phyloP scores from a whole-genome alignment of 2,329 filamentous ascomycete genomes.

The Stagonosporopsis chrysanthemi region DNA sequence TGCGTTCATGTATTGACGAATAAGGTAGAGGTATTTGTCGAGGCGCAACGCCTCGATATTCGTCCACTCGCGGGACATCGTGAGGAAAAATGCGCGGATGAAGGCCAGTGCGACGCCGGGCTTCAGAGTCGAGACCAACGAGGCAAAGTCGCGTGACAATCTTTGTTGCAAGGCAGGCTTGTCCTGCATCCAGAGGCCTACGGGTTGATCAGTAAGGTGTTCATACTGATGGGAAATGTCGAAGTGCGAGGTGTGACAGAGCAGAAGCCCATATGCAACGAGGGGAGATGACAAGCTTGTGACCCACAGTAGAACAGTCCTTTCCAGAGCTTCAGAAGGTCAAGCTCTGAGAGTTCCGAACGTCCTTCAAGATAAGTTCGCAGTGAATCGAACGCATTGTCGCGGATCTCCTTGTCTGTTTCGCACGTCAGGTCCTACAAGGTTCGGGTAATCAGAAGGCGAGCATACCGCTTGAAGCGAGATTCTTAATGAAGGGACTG shows the following conservation, averaged over 20 bases:
- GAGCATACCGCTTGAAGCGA: constrained; percentile 77
- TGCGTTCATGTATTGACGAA: constrained; percentile 79
- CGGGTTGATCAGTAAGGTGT: constrained; percentile 13
- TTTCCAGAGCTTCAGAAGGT: constrained; percentile 91
- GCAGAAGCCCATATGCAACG: background rate
- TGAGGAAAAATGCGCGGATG: constrained; percentile 60
- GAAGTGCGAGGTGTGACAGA: background rate
- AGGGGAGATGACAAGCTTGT: background rate
- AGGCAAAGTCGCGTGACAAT: constrained; percentile 79
- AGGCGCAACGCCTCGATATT: constrained; percentile 64
- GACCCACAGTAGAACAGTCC: constrained; percentile 81
- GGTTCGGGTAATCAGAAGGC: background rate
- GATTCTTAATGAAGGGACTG: constrained; percentile 79
- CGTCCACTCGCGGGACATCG: constrained; percentile 60
- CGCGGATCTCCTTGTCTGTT: constrained; percentile 78
- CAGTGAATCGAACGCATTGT: constrained; percentile 78
- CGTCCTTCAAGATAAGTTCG: constrained; percentile 76
- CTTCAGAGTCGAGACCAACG: constrained; percentile 69
- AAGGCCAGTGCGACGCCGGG: constrained; percentile 52
- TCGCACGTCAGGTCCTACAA: constrained; percentile 17
- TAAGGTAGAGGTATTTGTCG: constrained; percentile 91
- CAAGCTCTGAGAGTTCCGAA: constrained; percentile 68
- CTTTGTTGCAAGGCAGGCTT: constrained; percentile 85
- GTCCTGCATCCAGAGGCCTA: constrained; percentile 90
- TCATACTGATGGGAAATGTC: background rate